Base-by-base conservation (phyloP, 2,329 filamentous ascomycete genomes). In the Septoria petroselini region DNA sequence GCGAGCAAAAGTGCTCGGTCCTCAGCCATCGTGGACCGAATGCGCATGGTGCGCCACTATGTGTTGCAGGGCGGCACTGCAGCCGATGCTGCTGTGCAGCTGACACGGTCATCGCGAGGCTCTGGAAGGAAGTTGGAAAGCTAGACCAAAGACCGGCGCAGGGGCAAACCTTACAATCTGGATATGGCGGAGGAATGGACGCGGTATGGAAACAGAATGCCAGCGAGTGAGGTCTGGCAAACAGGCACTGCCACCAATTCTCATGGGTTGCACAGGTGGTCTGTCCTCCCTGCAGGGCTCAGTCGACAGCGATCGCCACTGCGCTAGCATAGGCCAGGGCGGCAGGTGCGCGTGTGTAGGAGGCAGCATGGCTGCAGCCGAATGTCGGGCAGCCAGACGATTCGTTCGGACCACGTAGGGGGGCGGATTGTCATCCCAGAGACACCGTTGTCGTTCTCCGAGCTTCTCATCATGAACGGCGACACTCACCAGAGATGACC, bases 111-210 rank as follows among this genome's bases (percentile, higher is more conserved):
- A 15, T 15, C 17, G 31, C 34, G 34, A 41, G 41, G 45, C 45
- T 40, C 35, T 7, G 15, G 27, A 27, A 25, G 27, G 17, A 48
- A 41, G 44, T 30, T 48, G 30, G 27, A 29, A 33, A 17, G 37
- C 38, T 31, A 50, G 40, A 34, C 17, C 39, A 18, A 15, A 21
- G 38, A 39, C 17, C 41, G 52, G 44, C 52, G 52, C 52, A 48
- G 52, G 48, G 52, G 52, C 52, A 19, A 54, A 51, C 37, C 42
- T 53, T 43, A 19, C 25, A 29, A 23, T 30, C 14, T 41, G 34
- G 40, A 37, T 14, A 8, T 25, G 29, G n/a, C 39, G 39, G 31
- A 52, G 49, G 27, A 18, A 14, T n/a, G 39, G 15, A 31, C 30
- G 30, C 19, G 30, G 25, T 17, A 15, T 37, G 29, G n/a, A 15